These are phyloP conservation scores for Trypanosoma platydactyli DNA, from an alignment of 208 protist species.

Conservation along the genomic window DNA sequence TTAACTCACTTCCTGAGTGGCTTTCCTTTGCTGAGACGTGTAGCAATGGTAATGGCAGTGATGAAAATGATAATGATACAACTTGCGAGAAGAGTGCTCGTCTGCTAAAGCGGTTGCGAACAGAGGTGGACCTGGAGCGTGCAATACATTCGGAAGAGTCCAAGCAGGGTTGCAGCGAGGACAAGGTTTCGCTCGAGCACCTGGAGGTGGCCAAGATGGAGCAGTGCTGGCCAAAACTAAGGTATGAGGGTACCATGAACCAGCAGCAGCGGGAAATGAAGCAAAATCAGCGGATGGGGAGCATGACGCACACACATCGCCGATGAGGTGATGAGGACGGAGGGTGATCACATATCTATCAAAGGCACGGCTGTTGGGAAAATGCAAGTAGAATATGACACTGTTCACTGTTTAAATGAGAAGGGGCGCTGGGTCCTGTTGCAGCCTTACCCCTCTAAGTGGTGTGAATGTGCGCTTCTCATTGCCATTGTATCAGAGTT, in stretches of 20 bases:
- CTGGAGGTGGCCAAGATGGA: slow-evolving; percentile 15
- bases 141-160: slow-evolving; percentile 35
- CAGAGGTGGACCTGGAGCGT: slow-evolving; percentile 42
- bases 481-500: no score
- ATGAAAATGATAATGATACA: not conserved
- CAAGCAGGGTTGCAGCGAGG: slow-evolving; percentile 4
- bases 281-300: not conserved
- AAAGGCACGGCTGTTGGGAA: no score
- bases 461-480: no score
- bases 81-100: slow-evolving; percentile 5
- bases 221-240: slow-evolving; percentile 21
- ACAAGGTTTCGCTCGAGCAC: not conserved
- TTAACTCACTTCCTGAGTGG: slow-evolving; percentile 54
- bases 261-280: not conserved
- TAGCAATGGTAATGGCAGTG: not conserved
- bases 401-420: no score
- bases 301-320: not conserved
- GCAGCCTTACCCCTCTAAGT: no score
- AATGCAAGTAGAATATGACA: no score
- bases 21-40: slow-evolving; percentile 32
- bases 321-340: not conserved
- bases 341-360: no score
- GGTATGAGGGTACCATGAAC: slow-evolving; percentile 34
- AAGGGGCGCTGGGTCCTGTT: no score
- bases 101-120: slow-evolving; percentile 26